phyloP scores from a whole-genome alignment of 805 yeast genomes.

The Saccharomycopsis selenospora region DNA sequence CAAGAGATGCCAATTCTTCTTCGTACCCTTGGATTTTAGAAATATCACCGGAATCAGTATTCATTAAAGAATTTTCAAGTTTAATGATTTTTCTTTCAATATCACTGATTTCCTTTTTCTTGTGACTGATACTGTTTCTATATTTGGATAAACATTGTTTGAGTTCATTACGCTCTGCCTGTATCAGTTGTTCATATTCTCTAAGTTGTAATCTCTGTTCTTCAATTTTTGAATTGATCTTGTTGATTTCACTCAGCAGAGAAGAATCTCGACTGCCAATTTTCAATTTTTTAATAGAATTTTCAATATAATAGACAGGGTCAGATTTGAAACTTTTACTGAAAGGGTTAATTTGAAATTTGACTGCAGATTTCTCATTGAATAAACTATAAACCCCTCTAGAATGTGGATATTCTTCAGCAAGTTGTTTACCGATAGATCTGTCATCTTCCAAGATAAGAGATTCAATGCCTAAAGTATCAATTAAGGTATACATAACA shows the following conservation, averaged over 20 bases:
- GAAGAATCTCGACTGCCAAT: neutral
- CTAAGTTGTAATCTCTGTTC: slow-evolving; percentile 5
- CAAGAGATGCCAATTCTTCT: slow-evolving; percentile 14
- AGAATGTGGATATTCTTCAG: slow-evolving; percentile 33
- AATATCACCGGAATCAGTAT: slow-evolving; percentile 18
- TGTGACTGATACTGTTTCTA: neutral
- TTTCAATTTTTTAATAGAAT: slow-evolving; percentile 18
- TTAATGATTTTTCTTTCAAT: slow-evolving; percentile 5
- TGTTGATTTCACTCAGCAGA: slow-evolving; percentile 1
- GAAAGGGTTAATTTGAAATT: slow-evolving; percentile 30
- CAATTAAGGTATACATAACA: slow-evolving; percentile 57
- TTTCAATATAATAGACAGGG: slow-evolving; percentile 40
- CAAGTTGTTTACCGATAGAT: slow-evolving; percentile 40
- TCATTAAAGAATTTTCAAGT: slow-evolving; percentile 5
- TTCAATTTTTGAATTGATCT: slow-evolving; percentile 2
- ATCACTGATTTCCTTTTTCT: neutral
- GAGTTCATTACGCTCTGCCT: neutral
- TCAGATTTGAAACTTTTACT: slow-evolving; percentile 44
- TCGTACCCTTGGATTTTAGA: slow-evolving; percentile 21
- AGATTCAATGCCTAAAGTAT: slow-evolving; percentile 51
- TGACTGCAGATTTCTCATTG: slow-evolving; percentile 38
- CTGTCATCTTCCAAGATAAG: slow-evolving; percentile 46
- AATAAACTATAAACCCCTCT: slow-evolving; percentile 36
- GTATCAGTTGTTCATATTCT: neutral
- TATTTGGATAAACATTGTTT: neutral